Conservation (phyloP, 2,329 filamentous ascomycete species). For the Fusarium sp. region DNA sequence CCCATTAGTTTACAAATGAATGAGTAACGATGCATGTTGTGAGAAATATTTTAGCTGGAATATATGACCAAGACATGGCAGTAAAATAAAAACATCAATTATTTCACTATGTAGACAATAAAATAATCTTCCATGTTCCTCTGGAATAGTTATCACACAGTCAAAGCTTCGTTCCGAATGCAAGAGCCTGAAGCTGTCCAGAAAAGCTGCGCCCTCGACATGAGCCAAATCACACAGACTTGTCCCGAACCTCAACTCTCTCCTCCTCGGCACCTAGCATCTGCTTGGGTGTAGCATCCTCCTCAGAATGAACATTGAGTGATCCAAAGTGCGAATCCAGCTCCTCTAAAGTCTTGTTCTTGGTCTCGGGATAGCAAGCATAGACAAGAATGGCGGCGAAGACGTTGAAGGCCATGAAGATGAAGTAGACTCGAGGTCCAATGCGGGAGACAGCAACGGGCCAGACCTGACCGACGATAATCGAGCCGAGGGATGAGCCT, state of each 20-base stretch:
- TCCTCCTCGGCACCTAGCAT: constrained; percentile 13
- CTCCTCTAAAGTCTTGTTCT: constrained; percentile 13
- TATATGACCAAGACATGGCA: not conserved
- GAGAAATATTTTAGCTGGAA: no score
- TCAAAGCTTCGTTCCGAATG: no score
- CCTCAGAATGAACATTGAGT: constrained; percentile 15
- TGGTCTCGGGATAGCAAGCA: constrained; percentile 16
- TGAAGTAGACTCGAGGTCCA: constrained; percentile 7
- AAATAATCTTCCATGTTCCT: no score
- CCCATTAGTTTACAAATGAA: no score
- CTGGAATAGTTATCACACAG: rapidly evolving
- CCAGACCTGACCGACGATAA: constrained; percentile 19
- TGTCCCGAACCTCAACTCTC: not conserved
- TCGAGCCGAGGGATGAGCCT: constrained; percentile 7
- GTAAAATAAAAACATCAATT: not conserved
- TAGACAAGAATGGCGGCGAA: constrained; percentile 11
- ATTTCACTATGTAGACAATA: not conserved
- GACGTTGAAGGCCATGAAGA: constrained; percentile 17
- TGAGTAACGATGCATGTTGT: no score
- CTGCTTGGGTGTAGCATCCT: constrained; percentile 15
- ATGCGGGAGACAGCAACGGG: constrained; percentile 3
- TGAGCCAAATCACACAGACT: not conserved
- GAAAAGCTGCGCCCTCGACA: rapidly evolving
- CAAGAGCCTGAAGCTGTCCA: not conserved
- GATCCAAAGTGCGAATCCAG: constrained; percentile 17